Evolutionary conservation across 768 basidiomycete species (phyloP).

Genomic region (Hygrocybe coccinea): DNA sequence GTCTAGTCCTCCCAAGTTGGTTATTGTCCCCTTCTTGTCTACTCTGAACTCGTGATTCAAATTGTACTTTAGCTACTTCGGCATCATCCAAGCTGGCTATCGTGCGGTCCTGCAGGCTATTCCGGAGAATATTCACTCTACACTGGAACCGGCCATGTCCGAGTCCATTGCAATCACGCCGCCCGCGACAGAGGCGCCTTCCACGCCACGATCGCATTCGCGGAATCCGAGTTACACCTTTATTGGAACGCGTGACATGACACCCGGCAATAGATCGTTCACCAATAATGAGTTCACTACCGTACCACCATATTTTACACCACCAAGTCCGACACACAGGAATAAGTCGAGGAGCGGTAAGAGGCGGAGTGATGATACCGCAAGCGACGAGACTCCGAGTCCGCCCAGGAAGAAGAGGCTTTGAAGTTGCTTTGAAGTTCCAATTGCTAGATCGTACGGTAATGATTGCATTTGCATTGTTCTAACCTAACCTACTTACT

Average conservation of each 20-base stretch:
- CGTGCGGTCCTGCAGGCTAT: constrained; percentile 37
- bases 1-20: too few species aligned
- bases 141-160: constrained; percentile 3
- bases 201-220: constrained; percentile 33
- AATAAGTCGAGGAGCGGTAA: constrained; percentile 4
- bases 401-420: constrained; percentile 10
- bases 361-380: not conserved
- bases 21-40: not conserved
- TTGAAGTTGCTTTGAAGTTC: not conserved
- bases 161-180: constrained; percentile 24
- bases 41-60: not conserved
- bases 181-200: constrained; percentile 33
- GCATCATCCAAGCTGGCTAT: constrained; percentile 67
- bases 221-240: constrained; percentile 26
- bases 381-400: not conserved
- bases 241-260: constrained; percentile 14
- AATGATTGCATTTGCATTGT: too few species aligned
- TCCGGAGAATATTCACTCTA: not conserved
- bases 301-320: constrained; percentile 35
- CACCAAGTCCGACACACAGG: constrained; percentile 29
- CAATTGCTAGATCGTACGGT: too few species aligned
- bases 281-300: constrained; percentile 46
- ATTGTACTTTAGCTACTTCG: constrained; percentile 38
- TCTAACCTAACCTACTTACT: too few species aligned
- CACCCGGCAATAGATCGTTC: constrained; percentile 22